phyloP scores from a whole-genome alignment of 805 yeast species.

The Ogataea sp. region DNA sequence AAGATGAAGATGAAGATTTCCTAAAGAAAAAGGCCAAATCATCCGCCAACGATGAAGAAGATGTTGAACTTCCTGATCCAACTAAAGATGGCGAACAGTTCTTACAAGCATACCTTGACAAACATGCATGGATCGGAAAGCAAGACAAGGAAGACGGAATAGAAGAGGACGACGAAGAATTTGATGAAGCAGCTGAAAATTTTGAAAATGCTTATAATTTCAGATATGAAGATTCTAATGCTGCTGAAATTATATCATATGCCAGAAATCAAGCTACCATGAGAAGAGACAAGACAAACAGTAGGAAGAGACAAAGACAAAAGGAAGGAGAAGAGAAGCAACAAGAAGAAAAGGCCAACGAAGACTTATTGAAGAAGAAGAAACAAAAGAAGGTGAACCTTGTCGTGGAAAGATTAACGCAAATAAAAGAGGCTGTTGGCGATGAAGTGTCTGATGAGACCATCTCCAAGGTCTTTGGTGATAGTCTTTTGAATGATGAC shows the following conservation, averaged over 20 bases:
- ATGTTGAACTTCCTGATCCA: conserved; percentile 57
- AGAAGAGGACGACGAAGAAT: conserved; percentile 72
- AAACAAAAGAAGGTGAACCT: conserved; percentile 71
- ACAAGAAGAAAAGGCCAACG: conserved; percentile 44
- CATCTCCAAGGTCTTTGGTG: conserved; percentile 60
- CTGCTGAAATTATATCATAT: conserved; percentile 87
- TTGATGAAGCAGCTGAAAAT: conserved; percentile 85
- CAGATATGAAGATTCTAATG: conserved; percentile 85
- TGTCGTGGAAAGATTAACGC: conserved; percentile 61
- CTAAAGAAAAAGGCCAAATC: conserved; percentile 49
- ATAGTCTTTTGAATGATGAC: conserved; percentile 74
- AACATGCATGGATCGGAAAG: conserved; percentile 86
- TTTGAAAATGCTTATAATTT: conserved; percentile 92
- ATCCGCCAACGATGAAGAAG: conserved; percentile 11
- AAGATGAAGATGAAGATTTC: conserved; percentile 39
- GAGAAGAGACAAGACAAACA: conserved; percentile 66
- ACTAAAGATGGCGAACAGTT: conserved; percentile 57
- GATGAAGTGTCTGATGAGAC: conserved; percentile 51
- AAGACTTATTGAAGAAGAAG: conserved; percentile 58
- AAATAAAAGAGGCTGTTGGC: conserved; percentile 64
- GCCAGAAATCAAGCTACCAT: conserved; percentile 92
- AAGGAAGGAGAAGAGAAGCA: conserved; percentile 48
- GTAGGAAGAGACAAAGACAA: conserved; percentile 79
- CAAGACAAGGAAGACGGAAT: conserved; percentile 45
- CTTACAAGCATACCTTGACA: conserved; percentile 60